phyloP scores from a whole-genome alignment of 2,329 filamentous ascomycete genomes.

The Nigrospora sphaerica region DNA sequence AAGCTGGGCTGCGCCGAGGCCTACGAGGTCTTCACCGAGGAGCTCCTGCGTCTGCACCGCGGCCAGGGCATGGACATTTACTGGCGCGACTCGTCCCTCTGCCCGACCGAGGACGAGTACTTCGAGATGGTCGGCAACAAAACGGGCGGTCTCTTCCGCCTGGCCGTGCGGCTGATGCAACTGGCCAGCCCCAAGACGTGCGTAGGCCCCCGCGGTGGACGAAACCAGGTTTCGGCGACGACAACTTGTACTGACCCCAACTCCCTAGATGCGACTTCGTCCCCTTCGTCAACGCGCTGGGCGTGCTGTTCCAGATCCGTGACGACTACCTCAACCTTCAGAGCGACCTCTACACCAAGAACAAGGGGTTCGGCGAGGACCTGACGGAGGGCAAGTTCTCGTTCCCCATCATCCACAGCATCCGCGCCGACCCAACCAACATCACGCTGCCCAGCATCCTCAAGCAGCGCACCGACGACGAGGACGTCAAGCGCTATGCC shows the following conservation, averaged over 20 bases:
- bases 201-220: too few species aligned
- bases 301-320: constrained; percentile 82
- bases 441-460: constrained; percentile 85
- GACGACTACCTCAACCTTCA: constrained; percentile 91
- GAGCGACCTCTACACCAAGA: constrained; percentile 64
- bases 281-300: constrained; percentile 82
- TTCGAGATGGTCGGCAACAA: constrained; percentile 90
- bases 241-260: too few species aligned
- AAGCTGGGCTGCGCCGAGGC: constrained; percentile 61
- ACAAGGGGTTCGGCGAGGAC: constrained; percentile 94
- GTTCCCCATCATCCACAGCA: constrained; percentile 91
- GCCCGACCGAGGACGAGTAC: constrained; percentile 81
- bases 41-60: constrained; percentile 75
- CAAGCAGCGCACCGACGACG: constrained; percentile 78
- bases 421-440: constrained; percentile 67
- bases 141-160: constrained; percentile 77
- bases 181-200: neutral
- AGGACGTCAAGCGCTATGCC: constrained; percentile 86
- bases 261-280: constrained; percentile 60
- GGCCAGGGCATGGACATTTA: constrained; percentile 92
- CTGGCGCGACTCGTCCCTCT: constrained; percentile 80
- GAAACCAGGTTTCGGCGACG: too few species aligned
- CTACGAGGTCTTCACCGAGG: constrained; percentile 69
- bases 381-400: constrained; percentile 96
- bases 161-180: constrained; percentile 84